Conservation (phyloP, 257 asterid genomes). For the Plectranthus barbatus region DNA sequence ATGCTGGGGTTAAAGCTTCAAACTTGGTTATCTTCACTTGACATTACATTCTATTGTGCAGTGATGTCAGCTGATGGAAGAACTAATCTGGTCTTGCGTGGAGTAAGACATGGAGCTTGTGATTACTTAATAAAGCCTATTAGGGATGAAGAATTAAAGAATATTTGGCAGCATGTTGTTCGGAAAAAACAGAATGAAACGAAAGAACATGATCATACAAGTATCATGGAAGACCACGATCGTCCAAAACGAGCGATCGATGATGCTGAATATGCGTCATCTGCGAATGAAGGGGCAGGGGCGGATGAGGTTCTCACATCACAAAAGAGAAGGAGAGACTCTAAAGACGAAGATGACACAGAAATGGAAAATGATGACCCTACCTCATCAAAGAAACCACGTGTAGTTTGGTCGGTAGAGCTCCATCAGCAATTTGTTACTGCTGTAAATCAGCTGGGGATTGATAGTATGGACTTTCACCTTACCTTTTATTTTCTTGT, state of each 20-base stretch:
- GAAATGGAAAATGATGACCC: constrained; percentile 65
- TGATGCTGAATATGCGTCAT: constrained; percentile 64
- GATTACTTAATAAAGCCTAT: constrained; percentile 88
- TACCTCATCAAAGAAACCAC: constrained; percentile 62
- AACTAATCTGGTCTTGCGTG: constrained; percentile 71
- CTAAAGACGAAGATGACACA: constrained; percentile 54
- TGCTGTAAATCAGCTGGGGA: constrained; percentile 84
- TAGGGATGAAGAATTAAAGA: constrained; percentile 70
- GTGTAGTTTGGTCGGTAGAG: constrained; percentile 94
- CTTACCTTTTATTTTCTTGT: neutral
- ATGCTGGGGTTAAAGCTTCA: constrained; percentile 7
- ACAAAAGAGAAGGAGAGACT: constrained; percentile 54
- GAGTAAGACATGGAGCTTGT: constrained; percentile 88
- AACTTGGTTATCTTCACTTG: constrained; percentile 12
- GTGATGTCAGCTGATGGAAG: constrained; percentile 93
- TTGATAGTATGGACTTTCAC: constrained; percentile 62
- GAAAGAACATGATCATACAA: constrained; percentile 55
- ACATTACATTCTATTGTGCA: constrained; percentile 26
- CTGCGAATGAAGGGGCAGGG: constrained; percentile 43
- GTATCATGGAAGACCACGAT: constrained; percentile 50
- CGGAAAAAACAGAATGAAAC: constrained; percentile 52
- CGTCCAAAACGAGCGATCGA: constrained; percentile 29
- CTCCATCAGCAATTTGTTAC: constrained; percentile 87
- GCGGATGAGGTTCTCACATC: constrained; percentile 34
- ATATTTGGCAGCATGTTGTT: constrained; percentile 94